Base-by-base conservation (phyloP, 768 basidiomycete species). In the Pholiota conissans region DNA sequence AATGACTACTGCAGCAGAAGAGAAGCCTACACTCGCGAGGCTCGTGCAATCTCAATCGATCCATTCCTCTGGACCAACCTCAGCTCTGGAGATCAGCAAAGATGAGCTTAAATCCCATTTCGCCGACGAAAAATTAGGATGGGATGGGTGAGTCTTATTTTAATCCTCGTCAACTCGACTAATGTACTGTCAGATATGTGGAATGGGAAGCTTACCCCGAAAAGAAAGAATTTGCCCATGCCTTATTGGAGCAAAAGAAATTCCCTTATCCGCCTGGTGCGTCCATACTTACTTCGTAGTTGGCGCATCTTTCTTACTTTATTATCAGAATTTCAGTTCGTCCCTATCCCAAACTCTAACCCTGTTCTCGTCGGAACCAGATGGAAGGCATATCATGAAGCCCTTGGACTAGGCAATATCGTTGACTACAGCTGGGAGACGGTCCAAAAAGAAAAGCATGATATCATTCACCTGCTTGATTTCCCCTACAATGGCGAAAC, bases 401-500 rank as follows among this genome's bases (percentile, higher is more conserved):
- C 61, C 2, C 53, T 61, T 37, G 61, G 61, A 22, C 37, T 57
- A 6, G 61, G 55, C 27, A 45, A 55, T n/a, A 50, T 61, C 3
- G 53, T 57, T 18, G 57, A 61, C 20, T 49, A 55, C 6, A 61
- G 61, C 28, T 61, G 61, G 61, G 49, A 58, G 29, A 42, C 47
- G 4, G 61, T 61, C 10, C 52, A 57, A 37, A 54, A 61, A 49
- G 61, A 61, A 49, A 61, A 61, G 29, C 53, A 58, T 11, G 61
- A 61, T 35, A 52, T 61, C 28, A 50, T 61, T 30, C 61, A 61
- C 47, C 34, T 61, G 11, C 53, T 61, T 26, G 56, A 58, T 34
- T 61, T 61, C 29, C 61, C 61, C 1, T 61, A 61, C 35, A 61
- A 61, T 22, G 61, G 61, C 42, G 61, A 61, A 29, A 53, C 61